Conservation (phyloP, 179 eudicot species). For the Spinacia oleracea region DNA sequence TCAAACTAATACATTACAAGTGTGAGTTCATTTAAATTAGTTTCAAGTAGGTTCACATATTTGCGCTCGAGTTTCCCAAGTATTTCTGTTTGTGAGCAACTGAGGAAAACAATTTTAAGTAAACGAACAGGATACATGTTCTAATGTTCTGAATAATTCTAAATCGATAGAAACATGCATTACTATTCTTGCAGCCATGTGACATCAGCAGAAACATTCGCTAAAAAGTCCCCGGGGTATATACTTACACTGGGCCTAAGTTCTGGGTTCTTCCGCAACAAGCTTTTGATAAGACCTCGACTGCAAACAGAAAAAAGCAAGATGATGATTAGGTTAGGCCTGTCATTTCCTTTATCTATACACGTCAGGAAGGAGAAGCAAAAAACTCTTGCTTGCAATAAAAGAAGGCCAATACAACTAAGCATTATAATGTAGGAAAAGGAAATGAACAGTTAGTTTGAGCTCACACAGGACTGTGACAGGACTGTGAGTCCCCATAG, state of each 20-base stretch:
- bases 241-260: slow-evolving; percentile 83
- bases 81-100: not conserved
- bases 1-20: not conserved
- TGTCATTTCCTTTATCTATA: not conserved
- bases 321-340: not conserved
- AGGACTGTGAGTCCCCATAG: no score
- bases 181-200: not conserved
- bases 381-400: slow-evolving; percentile 13
- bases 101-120: not conserved
- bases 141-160: not conserved
- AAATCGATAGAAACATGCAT: not conserved
- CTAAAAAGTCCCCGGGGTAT: slow-evolving; percentile 1
- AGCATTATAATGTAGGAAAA: not conserved
- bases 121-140: not conserved
- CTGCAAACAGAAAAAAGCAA: slow-evolving; percentile 41
- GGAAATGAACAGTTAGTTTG: not conserved
- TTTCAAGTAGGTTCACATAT: not conserved
- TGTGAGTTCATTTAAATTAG: not conserved
- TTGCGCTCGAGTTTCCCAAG: not conserved
- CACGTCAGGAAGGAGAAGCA: not conserved
- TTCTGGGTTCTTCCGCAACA: slow-evolving; percentile 93
- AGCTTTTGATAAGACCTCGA: slow-evolving; percentile 81
- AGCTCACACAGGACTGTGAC: not conserved
- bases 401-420: not conserved
- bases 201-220: slow-evolving; percentile 12